These are phyloP conservation scores for Ettlia oleoabundans DNA, from an alignment of 139 green algal genomes.

Conservation along the genomic window DNA sequence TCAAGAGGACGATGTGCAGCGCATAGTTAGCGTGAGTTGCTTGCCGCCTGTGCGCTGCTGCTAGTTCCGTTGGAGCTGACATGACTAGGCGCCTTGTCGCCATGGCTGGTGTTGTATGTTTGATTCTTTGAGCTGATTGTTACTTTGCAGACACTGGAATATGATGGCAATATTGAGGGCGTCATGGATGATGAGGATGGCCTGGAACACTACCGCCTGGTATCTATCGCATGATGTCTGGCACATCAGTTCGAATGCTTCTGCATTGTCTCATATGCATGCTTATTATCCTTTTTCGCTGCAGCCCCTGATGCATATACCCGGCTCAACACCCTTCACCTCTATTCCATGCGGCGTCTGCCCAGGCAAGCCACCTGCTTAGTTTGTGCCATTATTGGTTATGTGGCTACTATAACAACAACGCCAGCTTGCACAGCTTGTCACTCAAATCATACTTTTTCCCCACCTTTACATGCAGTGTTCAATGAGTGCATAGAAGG, in stretches of 20 bases:
- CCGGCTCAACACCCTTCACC: conserved; percentile 66
- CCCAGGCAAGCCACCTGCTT: conserved; percentile 51
- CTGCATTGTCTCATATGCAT: too few species aligned
- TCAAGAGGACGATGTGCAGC: conserved; percentile 27
- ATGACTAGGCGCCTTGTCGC: too few species aligned
- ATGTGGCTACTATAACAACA: too few species aligned
- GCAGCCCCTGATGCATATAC: conserved; percentile 57
- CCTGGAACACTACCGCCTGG: conserved; percentile 37
- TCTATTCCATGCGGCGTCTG: conserved; percentile 89
- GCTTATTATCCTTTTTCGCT: not conserved
- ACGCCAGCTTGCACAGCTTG: not conserved
- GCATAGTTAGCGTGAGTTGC: conserved; percentile 25
- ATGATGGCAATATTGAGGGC: conserved; percentile 75
- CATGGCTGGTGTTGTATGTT: too few species aligned
- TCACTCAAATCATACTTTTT: not conserved
- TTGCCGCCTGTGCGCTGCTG: too few species aligned
- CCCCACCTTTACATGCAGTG: not conserved
- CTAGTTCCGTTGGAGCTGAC: too few species aligned
- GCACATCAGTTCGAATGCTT: not conserved
- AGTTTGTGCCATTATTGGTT: not conserved
- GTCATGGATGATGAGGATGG: conserved; percentile 56
- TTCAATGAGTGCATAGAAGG: conserved; percentile 77
- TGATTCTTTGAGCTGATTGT: not conserved
- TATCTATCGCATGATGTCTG: not conserved
- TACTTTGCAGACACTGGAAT: conserved; percentile 75